A percentile compares a stretch with the other conserved stretches of the same genome.
Conservation (phyloP, 1,284 basidiomycete species). For the Hemileia vastatrix region DNA sequence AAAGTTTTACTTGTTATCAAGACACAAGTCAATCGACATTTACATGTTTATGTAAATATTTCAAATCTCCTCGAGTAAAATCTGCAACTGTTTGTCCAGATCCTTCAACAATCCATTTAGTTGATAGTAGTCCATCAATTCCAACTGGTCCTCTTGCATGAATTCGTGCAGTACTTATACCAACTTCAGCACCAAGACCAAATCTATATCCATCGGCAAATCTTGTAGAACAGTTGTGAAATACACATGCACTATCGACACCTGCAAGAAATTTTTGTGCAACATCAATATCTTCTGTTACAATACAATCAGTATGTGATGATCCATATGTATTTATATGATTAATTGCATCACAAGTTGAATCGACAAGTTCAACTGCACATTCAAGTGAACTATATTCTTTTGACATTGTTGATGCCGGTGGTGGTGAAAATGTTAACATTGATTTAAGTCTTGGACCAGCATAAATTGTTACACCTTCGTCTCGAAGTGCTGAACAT, state of each 20-base stretch:
- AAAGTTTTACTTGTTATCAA: too few species aligned
- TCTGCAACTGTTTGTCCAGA: too few species aligned
- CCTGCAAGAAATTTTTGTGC: background rate
- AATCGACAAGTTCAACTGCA: too few species aligned
- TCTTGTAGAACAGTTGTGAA: background rate
- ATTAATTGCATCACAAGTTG: background rate
- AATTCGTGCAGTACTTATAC: background rate
- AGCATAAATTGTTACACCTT: too few species aligned
- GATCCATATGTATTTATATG: background rate
- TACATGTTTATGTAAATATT: too few species aligned
- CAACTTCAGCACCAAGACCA: background rate
- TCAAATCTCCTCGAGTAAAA: too few species aligned
- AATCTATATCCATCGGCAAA: background rate
- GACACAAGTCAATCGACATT: too few species aligned
- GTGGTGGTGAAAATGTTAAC: too few species aligned
- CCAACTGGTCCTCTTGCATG: background rate
- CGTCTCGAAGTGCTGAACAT: too few species aligned
- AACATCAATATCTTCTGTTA: background rate
- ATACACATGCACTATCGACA: background rate
- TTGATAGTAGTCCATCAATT: background rate
- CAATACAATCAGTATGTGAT: background rate
- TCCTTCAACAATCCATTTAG: background rate
- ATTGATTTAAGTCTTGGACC: too few species aligned
- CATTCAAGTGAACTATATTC: too few species aligned
- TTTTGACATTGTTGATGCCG: too few species aligned